A percentile compares a stretch with the other conserved stretches of the same genome.
phyloP scores from a whole-genome alignment of 2,329 filamentous ascomycete genomes.

The Emergomyces orientalis region DNA sequence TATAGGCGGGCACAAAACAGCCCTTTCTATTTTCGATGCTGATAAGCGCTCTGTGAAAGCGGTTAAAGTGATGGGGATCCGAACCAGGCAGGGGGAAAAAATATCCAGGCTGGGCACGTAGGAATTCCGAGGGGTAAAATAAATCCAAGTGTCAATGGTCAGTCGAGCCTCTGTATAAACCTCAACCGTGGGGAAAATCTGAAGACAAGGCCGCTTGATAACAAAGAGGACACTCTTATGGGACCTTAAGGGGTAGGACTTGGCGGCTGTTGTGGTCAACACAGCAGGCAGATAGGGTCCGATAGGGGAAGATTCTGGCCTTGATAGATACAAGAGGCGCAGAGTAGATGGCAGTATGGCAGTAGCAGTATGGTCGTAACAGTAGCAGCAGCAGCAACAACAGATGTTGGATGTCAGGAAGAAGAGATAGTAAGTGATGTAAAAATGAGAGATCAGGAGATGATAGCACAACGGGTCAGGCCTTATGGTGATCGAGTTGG shows the following conservation, averaged over 20 bases:
- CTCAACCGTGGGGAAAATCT: not conserved
- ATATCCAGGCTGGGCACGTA: not conserved
- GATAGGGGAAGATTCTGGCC: not conserved
- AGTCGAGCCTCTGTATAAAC: not conserved
- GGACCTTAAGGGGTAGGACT: not conserved
- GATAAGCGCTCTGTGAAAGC: not conserved
- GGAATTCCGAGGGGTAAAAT: not conserved
- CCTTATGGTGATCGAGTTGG: not conserved
- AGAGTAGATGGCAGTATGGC: not conserved
- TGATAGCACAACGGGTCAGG: not conserved
- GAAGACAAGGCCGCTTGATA: not conserved
- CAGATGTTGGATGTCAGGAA: not conserved
- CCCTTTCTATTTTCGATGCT: not conserved
- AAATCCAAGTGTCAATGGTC: not conserved
- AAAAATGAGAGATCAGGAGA: not conserved
- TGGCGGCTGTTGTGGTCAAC: not conserved
- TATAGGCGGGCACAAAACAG: not conserved
- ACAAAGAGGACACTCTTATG: not conserved
- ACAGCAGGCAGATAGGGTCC: not conserved
- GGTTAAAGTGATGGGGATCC: not conserved
- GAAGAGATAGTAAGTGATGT: not conserved
- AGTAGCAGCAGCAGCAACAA: not conserved
- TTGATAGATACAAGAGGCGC: not conserved
- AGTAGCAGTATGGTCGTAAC: not conserved
- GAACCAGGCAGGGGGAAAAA: not conserved